Evolutionary conservation across 1,284 basidiomycete genomes (phyloP), one percentile per base, ranked within the genome.

Genomic region (Fomes fomentarius): DNA sequence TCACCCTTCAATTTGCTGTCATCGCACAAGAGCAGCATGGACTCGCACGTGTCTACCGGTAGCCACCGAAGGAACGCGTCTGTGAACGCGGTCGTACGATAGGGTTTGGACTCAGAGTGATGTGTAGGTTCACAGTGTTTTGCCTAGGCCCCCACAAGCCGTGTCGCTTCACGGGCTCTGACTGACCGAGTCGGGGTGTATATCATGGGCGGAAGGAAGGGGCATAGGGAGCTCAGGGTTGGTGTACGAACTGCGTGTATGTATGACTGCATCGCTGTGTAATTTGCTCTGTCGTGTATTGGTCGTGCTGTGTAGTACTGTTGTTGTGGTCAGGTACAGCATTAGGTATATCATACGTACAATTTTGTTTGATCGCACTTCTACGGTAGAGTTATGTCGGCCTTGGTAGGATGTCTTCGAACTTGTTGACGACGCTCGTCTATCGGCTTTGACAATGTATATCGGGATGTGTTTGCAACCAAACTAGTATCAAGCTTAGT

Each of bases 1-100:
- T 77, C 87, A 65, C 82, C 82, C 10, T 87, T 88, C 69, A 81
- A 87, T 65, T 68, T 89, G 31, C 72, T 89, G 57, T 79, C 84
- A 40, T 64, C 65, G 38, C 67, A 70, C 57, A 65, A 67, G 53
- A 61, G 58, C 31, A 75, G 72, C 55, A 65, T 78, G 52, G 81
- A 85, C 56, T 66, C 74, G 40, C 67, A 75, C 46, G 68, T 75
- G 41, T 73, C 57, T 45, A 61, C 61, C 48, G 56, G 57, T 42
- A 67, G 70, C 55, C 85, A 89, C 69, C 76, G 84, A 61, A 76
- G 85, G 56, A 85, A 85, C 39, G 74, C 81, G 66, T 88, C 86
- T 37, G 76, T 82, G 34, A 79, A 82, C 49, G 83, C 82, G n/a
- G 71, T 81, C 54, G 78, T 67, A 26, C 68, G 65, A 62, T 56